A percentile compares a stretch with the other conserved stretches of the same genome.
These are phyloP conservation scores for Euclidium syriacum DNA, from an alignment of 345 rosid species.

Conservation along the genomic window DNA sequence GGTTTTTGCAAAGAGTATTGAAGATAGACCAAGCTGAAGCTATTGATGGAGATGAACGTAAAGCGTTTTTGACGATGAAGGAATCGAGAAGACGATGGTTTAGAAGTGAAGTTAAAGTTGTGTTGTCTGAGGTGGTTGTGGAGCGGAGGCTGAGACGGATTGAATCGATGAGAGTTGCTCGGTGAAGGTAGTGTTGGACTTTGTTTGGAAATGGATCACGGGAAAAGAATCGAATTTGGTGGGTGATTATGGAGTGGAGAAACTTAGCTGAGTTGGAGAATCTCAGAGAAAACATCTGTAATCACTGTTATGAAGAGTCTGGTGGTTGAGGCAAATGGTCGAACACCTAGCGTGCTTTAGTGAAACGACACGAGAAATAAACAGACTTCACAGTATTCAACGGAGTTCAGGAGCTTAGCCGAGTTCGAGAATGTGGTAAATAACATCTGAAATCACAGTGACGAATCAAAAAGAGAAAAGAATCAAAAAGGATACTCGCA, in stretches of 20 bases:
- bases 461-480: too few species aligned
- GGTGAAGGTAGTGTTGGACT: constrained; percentile 62
- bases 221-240: constrained; percentile 44
- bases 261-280: constrained; percentile 26
- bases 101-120: constrained; percentile 32
- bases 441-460: too few species aligned
- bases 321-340: constrained; percentile 15
- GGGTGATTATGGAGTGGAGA: constrained; percentile 9
- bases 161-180: constrained; percentile 67
- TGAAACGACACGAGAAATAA: neutral
- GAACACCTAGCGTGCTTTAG: constrained; percentile 16
- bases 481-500: too few species aligned
- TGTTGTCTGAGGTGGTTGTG: constrained; percentile 20
- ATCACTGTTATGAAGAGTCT: neutral
- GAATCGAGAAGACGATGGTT: constrained; percentile 66
- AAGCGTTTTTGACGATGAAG: constrained; percentile 58
- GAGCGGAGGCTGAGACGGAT: constrained; percentile 71
- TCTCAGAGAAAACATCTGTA: constrained; percentile 34
- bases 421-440: too few species aligned
- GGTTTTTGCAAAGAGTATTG: constrained; percentile 34
- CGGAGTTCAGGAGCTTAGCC: too few species aligned
- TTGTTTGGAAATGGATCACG: constrained; percentile 77
- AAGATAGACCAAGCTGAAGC: constrained; percentile 55
- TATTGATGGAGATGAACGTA: constrained; percentile 70
- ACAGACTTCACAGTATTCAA: neutral